phyloP scores from a whole-genome alignment of 495 filamentous ascomycete species.

The Lasiosphaeria ovina region DNA sequence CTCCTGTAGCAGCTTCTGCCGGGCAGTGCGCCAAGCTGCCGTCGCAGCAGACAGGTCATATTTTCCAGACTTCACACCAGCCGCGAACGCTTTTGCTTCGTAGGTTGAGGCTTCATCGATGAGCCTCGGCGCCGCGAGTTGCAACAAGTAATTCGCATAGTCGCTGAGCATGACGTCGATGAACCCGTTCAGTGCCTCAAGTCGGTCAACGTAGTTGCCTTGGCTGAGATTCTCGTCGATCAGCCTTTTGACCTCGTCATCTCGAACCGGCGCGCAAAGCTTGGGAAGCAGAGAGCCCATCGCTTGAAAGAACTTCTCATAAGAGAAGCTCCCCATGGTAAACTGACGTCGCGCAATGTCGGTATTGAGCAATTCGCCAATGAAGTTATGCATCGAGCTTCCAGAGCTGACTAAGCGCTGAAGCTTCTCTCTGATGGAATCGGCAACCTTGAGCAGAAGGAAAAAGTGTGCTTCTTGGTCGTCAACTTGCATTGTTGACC shows the following conservation, averaged over 20 bases:
- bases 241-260: conserved; percentile 77
- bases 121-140: conserved; percentile 73
- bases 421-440: conserved; percentile 78
- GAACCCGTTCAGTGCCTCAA: conserved; percentile 78
- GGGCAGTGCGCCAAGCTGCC: conserved; percentile 69
- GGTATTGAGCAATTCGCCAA: conserved; percentile 82
- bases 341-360: conserved; percentile 75
- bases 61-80: conserved; percentile 59
- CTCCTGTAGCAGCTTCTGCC: conserved; percentile 67
- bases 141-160: conserved; percentile 90
- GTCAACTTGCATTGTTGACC: conserved; percentile 66
- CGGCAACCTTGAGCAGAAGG: conserved; percentile 82
- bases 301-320: conserved; percentile 87
- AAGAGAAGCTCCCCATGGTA: conserved; percentile 80
- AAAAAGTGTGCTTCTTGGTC: conserved; percentile 58
- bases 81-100: conserved; percentile 73
- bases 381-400: conserved; percentile 76
- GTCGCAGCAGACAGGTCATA: conserved; percentile 62
- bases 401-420: conserved; percentile 75
- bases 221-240: conserved; percentile 63
- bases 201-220: conserved; percentile 80
- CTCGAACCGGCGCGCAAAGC: conserved; percentile 88
- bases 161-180: conserved; percentile 92
- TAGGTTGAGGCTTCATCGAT: conserved; percentile 78
- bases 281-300: conserved; percentile 87